These are phyloP conservation scores for Zoysia pacifica DNA, from an alignment of 176 grass and related monocot genomes.

Conservation along the genomic window DNA sequence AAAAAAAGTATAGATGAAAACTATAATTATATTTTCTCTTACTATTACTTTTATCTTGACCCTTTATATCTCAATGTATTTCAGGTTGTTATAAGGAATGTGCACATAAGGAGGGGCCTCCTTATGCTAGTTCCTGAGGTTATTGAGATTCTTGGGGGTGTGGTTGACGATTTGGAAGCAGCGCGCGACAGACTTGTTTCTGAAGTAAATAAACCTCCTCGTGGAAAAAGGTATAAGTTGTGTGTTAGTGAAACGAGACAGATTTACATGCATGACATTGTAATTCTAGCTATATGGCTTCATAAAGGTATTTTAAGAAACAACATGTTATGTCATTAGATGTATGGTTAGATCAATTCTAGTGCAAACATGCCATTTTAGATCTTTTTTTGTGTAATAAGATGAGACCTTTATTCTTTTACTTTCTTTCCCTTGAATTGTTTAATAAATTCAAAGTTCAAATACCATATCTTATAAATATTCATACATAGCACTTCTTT, in stretches of 20 bases:
- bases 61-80: constrained; percentile 18
- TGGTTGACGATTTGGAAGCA: constrained; percentile 75
- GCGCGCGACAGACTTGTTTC: constrained; percentile 76
- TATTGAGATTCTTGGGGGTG: constrained; percentile 74
- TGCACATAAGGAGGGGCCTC: constrained; percentile 74
- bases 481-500: constrained; percentile 23
- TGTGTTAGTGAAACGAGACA: background rate
- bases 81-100: constrained; percentile 85
- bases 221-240: constrained; percentile 72
- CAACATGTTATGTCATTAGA: background rate
- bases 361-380: constrained; percentile 29
- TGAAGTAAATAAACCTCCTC: constrained; percentile 92
- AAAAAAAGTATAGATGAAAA: background rate
- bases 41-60: background rate
- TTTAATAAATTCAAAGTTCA: constrained; percentile 3
- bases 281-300: constrained; percentile 19
- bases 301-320: constrained; percentile 24
- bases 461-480: constrained; percentile 9
- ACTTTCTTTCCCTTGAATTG: constrained; percentile 12
- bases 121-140: constrained; percentile 87
- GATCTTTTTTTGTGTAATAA: background rate
- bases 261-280: constrained; percentile 30
- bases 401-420: background rate
- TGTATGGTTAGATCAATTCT: constrained; percentile 24
- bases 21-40: background rate